phyloP scores from a whole-genome alignment of 176 grass and related monocot genomes.

The Ananas comosus region DNA sequence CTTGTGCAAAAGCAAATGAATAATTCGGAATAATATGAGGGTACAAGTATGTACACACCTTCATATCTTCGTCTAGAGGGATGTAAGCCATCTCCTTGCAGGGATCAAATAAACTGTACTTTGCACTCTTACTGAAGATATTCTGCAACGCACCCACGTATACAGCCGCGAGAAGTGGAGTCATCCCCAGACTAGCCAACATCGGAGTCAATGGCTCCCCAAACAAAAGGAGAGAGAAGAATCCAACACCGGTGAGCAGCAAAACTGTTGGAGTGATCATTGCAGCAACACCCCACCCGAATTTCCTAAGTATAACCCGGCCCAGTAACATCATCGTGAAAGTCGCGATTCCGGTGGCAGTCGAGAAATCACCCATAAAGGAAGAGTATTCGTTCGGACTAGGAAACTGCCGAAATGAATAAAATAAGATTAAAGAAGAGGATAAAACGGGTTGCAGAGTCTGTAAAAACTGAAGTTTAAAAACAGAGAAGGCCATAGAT shows the following conservation, averaged over 20 bases:
- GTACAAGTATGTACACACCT: slow-evolving; percentile 30
- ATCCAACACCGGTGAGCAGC: slow-evolving; percentile 65
- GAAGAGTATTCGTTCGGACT: slow-evolving; percentile 83
- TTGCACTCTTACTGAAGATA: slow-evolving; percentile 95
- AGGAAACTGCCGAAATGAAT: slow-evolving; percentile 50
- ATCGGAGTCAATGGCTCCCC: slow-evolving; percentile 59
- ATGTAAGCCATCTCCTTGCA: slow-evolving; percentile 98
- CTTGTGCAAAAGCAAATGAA: not conserved
- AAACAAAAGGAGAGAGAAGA: slow-evolving; percentile 77
- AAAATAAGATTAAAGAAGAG: slow-evolving; percentile 2
- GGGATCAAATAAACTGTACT: slow-evolving; percentile 91
- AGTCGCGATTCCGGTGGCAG: slow-evolving; percentile 72
- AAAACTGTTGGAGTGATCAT: slow-evolving; percentile 78
- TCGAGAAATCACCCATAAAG: slow-evolving; percentile 92
- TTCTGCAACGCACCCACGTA: slow-evolving; percentile 83
- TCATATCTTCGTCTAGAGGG: slow-evolving; percentile 88
- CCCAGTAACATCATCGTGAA: slow-evolving; percentile 88
- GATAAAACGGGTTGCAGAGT: not conserved
- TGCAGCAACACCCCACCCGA: slow-evolving; percentile 76
- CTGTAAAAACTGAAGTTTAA: not conserved
- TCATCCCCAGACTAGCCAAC: slow-evolving; percentile 53
- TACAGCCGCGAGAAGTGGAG: slow-evolving; percentile 73
- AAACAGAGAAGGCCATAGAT: not conserved
- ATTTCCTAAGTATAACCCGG: slow-evolving; percentile 51
- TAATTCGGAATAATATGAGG: not conserved